A percentile compares a stretch with the other conserved stretches of the same genome.
phyloP scores from a whole-genome alignment of 257 asterid genomes.

The Ilex asprella region DNA sequence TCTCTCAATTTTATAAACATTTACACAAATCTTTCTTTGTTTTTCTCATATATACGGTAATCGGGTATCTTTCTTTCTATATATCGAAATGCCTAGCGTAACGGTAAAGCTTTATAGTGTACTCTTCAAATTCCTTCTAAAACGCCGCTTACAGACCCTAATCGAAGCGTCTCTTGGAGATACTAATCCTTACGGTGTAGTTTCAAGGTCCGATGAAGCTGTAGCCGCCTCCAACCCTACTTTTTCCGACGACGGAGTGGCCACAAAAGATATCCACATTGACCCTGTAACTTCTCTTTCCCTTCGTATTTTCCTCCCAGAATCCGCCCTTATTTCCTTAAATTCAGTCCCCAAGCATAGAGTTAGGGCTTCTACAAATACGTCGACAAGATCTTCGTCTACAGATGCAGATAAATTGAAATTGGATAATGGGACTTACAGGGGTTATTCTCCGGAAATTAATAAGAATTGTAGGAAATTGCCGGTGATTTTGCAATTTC shows the following conservation, averaged over 20 bases:
- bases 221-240: slow-evolving; percentile 53
- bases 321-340: slow-evolving; percentile 36
- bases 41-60: no score
- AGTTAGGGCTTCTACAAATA: slow-evolving; percentile 17
- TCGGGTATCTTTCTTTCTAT: no score
- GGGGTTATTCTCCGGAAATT: slow-evolving; percentile 62
- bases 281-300: slow-evolving; percentile 58
- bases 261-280: slow-evolving; percentile 80
- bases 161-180: slow-evolving; percentile 14
- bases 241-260: slow-evolving; percentile 62
- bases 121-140: slow-evolving; percentile 61
- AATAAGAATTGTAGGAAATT: slow-evolving; percentile 49
- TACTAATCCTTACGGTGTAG: slow-evolving; percentile 28
- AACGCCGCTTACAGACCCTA: slow-evolving; percentile 47
- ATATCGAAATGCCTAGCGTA: slow-evolving; percentile 53
- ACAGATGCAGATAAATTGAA: background rate
- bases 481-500: slow-evolving; percentile 81
- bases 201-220: slow-evolving; percentile 55
- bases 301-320: slow-evolving; percentile 71
- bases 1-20: no score
- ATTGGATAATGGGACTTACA: slow-evolving; percentile 32
- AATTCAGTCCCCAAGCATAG: slow-evolving; percentile 31
- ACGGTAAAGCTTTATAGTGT: slow-evolving; percentile 57
- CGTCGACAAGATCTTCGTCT: no score
- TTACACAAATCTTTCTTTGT: no score